These are phyloP conservation scores for Fraxinus velutina DNA, from an alignment of 305 asterid genomes.

Conservation along the genomic window DNA sequence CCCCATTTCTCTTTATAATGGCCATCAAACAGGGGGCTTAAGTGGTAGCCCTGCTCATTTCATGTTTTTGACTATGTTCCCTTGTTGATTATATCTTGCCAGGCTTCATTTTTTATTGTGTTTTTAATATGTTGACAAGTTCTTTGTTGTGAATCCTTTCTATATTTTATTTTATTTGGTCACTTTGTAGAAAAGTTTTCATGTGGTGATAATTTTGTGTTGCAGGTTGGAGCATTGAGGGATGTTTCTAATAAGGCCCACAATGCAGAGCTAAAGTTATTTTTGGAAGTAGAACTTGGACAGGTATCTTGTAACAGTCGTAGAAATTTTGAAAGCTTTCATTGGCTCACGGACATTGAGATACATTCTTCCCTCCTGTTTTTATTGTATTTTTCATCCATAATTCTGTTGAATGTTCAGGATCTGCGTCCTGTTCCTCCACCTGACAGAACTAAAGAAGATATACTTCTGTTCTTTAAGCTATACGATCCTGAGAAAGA, in stretches of 20 bases:
- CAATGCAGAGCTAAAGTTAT: constrained; percentile 60
- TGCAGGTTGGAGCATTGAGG: constrained; percentile 67
- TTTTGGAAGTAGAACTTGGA: constrained; percentile 58
- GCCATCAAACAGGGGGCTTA: background rate
- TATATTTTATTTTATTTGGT: constrained; percentile 4
- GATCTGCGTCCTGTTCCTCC: constrained; percentile 47
- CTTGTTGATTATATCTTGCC: constrained; percentile 17
- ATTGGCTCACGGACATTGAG: background rate
- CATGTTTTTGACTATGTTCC: background rate
- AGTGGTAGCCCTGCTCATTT: background rate
- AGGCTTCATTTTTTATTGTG: background rate
- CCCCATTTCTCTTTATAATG: background rate
- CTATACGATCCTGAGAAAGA: constrained; percentile 61
- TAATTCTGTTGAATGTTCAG: constrained; percentile 32
- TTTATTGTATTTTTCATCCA: constrained; percentile 13
- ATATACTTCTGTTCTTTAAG: constrained; percentile 60
- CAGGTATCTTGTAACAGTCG: constrained; percentile 30
- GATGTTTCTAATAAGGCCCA: constrained; percentile 53
- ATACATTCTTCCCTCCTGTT: constrained; percentile 4
- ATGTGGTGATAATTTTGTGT: constrained; percentile 7
- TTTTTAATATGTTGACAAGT: constrained; percentile 6
- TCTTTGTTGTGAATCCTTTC: background rate
- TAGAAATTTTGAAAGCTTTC: constrained; percentile 10
- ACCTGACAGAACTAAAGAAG: constrained; percentile 49
- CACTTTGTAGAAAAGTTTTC: constrained; percentile 1